Evolutionary conservation across 2,329 filamentous ascomycete species (phyloP).

Genomic region (Hymenoscyphus scutula): DNA sequence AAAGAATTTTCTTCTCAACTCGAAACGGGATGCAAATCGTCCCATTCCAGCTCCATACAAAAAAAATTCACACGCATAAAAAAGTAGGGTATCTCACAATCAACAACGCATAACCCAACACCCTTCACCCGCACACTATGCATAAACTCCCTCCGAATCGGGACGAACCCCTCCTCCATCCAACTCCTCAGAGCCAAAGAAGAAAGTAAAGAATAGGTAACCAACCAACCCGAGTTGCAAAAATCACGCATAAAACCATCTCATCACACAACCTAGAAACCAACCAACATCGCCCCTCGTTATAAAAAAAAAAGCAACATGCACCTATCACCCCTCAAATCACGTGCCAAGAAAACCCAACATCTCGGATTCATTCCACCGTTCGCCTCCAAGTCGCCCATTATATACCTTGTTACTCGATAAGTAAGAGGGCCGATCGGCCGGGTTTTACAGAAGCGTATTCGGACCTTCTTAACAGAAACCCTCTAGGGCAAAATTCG

Average conservation of each 20-base stretch:
- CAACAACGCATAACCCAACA: not conserved
- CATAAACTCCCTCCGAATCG: not conserved
- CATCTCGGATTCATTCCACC: not conserved
- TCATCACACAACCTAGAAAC: not conserved
- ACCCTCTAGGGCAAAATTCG: not conserved
- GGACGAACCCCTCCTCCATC: no score
- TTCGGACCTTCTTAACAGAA: not conserved
- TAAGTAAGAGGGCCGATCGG: not conserved
- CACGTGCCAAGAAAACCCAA: slow-evolving; percentile 2
- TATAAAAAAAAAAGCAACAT: not conserved
- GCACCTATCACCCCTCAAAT: not conserved
- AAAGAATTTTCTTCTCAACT: no score
- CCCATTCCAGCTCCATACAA: not conserved
- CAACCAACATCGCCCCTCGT: not conserved
- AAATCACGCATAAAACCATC: not conserved
- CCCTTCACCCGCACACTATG: not conserved
- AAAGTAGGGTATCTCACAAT: not conserved
- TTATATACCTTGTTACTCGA: not conserved
- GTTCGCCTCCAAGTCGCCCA: not conserved
- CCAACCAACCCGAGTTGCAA: not conserved
- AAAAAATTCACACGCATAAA: not conserved
- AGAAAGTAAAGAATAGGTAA: not conserved
- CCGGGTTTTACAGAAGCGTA: not conserved
- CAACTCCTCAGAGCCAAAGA: not conserved
- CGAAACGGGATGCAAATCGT: no score